Evolutionary conservation across 2,329 filamentous ascomycete species (phyloP).

Genomic region (Trichophyton equinum): DNA sequence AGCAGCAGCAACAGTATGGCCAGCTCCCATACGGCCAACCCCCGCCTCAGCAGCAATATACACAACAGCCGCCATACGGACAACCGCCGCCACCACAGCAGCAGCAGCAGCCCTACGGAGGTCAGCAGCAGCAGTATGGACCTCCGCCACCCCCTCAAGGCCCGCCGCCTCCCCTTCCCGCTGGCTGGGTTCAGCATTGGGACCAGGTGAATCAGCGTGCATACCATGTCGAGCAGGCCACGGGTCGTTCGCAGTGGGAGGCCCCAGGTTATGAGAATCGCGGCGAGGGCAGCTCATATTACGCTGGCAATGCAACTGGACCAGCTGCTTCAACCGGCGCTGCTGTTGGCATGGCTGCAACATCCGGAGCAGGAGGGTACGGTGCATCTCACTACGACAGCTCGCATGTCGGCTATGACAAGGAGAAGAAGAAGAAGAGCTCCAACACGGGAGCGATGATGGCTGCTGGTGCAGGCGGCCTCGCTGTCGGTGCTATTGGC

Average conservation of each 20-base stretch:
- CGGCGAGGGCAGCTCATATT: constrained; percentile 48
- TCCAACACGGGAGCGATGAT: constrained; percentile 41
- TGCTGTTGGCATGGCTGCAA: background rate
- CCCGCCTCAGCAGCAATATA: constrained; percentile 10
- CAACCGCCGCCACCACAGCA: constrained; percentile 8
- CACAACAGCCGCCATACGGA: constrained; percentile 14
- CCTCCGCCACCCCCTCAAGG: constrained; percentile 22
- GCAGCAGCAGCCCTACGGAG: constrained; percentile 3
- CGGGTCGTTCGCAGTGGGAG: constrained; percentile 39
- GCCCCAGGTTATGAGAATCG: constrained; percentile 44
- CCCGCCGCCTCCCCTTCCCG: constrained; percentile 26
- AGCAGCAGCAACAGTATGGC: constrained; percentile 6
- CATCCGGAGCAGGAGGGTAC: background rate
- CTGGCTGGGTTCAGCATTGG: constrained; percentile 37
- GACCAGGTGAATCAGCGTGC: constrained; percentile 35
- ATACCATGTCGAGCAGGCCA: constrained; percentile 38
- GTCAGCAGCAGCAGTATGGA: constrained; percentile 11
- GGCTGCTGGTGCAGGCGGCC: constrained; percentile 45
- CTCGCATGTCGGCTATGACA: constrained; percentile 3
- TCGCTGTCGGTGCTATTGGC: constrained; percentile 45
- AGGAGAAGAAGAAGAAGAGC: constrained; percentile 27
- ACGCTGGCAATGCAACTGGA: background rate
- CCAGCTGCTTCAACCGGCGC: background rate
- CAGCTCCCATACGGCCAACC: constrained; percentile 1
- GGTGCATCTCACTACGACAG: background rate